Conservation (phyloP, 2,329 filamentous ascomycete species). For the Penicillium psychrosexuale region DNA sequence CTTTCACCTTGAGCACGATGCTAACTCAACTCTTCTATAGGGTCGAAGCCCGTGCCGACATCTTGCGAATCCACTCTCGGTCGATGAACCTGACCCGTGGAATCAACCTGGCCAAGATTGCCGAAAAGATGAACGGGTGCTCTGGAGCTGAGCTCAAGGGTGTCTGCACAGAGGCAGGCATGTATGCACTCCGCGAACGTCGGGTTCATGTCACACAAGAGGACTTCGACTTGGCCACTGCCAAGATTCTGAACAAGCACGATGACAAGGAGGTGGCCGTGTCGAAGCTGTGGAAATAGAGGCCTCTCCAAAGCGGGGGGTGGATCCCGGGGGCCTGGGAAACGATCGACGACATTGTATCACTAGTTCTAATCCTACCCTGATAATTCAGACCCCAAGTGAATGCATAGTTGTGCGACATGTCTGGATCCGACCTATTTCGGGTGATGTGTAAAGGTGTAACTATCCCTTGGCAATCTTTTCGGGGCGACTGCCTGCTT, state of each 20-base stretch:
- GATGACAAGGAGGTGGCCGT: slow-evolving; percentile 81
- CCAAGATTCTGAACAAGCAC: slow-evolving; percentile 99
- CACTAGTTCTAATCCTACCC: slow-evolving; percentile 24
- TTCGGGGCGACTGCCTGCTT: neutral
- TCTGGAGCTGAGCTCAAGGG: slow-evolving; percentile 97
- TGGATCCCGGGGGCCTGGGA: neutral
- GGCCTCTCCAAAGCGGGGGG: neutral
- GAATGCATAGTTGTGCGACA: slow-evolving; percentile 11
- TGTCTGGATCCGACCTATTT: neutral
- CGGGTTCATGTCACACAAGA: slow-evolving; percentile 98
- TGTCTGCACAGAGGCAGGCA: slow-evolving; percentile 96
- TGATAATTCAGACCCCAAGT: slow-evolving; percentile 6
- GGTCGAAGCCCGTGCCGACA: slow-evolving; percentile 93
- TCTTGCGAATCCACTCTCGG: slow-evolving; percentile 92
- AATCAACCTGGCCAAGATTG: slow-evolving; percentile 97
- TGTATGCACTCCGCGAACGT: slow-evolving; percentile 94
- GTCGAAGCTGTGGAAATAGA: slow-evolving; percentile 39
- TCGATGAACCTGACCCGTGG: slow-evolving; percentile 98
- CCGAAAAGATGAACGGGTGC: slow-evolving; percentile 99
- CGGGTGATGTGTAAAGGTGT: neutral
- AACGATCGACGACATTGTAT: slow-evolving; percentile 24
- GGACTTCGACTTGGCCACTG: slow-evolving; percentile 96
- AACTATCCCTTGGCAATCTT: neutral
- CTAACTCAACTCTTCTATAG: slow-evolving; percentile 31
- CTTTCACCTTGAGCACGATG: neutral